phyloP scores from a whole-genome alignment of 352 stramenopile genomes.

The Globisporangium orthogonon region DNA sequence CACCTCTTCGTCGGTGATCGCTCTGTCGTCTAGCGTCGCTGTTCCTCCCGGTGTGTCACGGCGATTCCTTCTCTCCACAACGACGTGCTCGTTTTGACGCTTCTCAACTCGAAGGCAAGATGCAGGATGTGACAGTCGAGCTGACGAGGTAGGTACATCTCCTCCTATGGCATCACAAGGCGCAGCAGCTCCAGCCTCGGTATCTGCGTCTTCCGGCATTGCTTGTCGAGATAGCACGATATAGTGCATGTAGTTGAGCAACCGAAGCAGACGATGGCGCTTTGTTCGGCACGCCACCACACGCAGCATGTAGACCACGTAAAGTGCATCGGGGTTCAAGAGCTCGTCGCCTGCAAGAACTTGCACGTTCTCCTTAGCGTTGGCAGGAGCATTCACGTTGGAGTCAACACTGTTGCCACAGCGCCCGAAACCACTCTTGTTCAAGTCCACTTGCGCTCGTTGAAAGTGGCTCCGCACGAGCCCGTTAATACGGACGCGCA shows the following conservation, averaged over 20 bases:
- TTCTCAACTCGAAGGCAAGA: conserved; percentile 7
- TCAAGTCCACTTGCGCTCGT: conserved; percentile 29
- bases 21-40: background rate
- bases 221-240: conserved; percentile 12
- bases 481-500: conserved; percentile 24
- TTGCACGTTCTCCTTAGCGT: conserved; percentile 1
- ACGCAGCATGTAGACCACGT: conserved; percentile 33
- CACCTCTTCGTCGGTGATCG: conserved; percentile 16
- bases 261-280: conserved; percentile 30
- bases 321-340: conserved; percentile 23
- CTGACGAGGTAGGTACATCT: background rate
- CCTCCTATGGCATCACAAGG: no score
- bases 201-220: background rate
- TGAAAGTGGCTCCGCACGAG: conserved; percentile 30
- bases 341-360: conserved; percentile 7
- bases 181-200: background rate
- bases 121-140: background rate
- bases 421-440: background rate
- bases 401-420: background rate
- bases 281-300: conserved; percentile 31
- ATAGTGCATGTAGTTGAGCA: conserved; percentile 49
- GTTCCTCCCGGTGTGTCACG: background rate
- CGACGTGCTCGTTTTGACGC: conserved; percentile 15
- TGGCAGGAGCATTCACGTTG: background rate
- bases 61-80: conserved; percentile 7